Evolutionary conservation across 129 eudicot genomes (phyloP), one percentile per base, ranked within the genome.

Genomic region (Lactuca sativa): DNA sequence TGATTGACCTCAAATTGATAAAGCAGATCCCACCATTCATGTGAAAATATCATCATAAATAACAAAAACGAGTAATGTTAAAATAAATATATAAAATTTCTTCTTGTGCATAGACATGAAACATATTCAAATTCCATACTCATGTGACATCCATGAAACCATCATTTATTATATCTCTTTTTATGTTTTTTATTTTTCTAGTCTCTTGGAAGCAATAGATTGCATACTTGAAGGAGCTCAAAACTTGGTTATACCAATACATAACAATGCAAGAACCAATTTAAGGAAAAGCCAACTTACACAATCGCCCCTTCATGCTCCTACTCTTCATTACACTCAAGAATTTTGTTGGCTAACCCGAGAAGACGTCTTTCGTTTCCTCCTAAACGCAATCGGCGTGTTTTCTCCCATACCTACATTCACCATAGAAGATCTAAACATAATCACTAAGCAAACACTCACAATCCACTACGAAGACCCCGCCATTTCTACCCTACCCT

Each of bases 161-260:
- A 62, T 33, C 18, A 73, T 56, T 76, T 59, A 21, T 31, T n/a
- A 38, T n/a, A 38, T 3, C 18, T 30, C 43, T 34, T 31, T 5
- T 59, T 54, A 33, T 17, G 43, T 48, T 64, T 64, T 0, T 14
- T 25, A 34, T 72, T 64, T 53, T 84, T 36, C 17, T 80, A 90
- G 95, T 78, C 73, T 91, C 32, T 62, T 84, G 77, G 96, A 86
- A 71, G 95, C 91, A 66, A 86, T 88, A 62, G 96, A 92, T 69
- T 81, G 71, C 80, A 86, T 92, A 30, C 91, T 86, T 65, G 91
- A 88, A 74, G 98, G 98, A 44, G 81, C 96, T 47, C 98, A 92
- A 70, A 89, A 90, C 82, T 77, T 92, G 58, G 85, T 92, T 13
- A 82, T 92, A 74, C 97, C 97, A 21, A 78, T 80, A 21, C 75